Percentiles rank a stretch among this genome's conserved stretches.
These are phyloP conservation scores for Arxiozyma telluris DNA, from an alignment of 1,139 yeast genomes.

Conservation along the genomic window DNA sequence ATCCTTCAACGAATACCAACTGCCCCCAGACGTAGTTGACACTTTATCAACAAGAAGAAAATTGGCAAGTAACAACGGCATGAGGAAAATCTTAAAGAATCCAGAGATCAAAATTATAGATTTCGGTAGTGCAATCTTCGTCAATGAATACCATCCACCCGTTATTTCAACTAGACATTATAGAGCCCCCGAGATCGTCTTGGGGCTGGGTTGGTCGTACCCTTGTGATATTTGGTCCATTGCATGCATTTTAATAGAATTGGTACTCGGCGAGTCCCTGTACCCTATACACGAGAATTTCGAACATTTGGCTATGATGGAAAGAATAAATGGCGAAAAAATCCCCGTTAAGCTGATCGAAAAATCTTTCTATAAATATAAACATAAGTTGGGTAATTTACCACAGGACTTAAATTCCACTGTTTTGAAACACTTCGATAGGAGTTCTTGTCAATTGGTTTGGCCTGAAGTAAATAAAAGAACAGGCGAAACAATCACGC, in stretches of 20 bases:
- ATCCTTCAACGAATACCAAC: conserved; percentile 28
- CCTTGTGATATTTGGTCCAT: conserved; percentile 96
- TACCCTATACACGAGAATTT: conserved; percentile 91
- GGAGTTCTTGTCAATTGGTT: conserved; percentile 14
- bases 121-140: conserved; percentile 90
- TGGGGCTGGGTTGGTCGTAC: conserved; percentile 87
- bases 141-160: conserved; percentile 87
- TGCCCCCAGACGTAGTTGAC: conserved; percentile 16
- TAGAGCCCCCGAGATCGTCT: conserved; percentile 92
- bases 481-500: conserved; percentile 22
- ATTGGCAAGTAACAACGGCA: conserved; percentile 32
- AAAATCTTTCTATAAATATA: conserved; percentile 28
- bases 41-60: conserved; percentile 25
- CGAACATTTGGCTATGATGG: conserved; percentile 94
- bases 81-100: conserved; percentile 49
- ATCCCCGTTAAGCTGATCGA: conserved; percentile 26
- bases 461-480: conserved; percentile 29
- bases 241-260: conserved; percentile 87
- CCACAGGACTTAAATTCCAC: conserved; percentile 28
- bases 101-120: conserved; percentile 87
- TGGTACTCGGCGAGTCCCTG: conserved; percentile 90
- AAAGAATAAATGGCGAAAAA: conserved; percentile 44
- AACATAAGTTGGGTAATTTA: conserved; percentile 26
- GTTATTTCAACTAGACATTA: conserved; percentile 93
- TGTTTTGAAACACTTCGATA: conserved; percentile 28